A percentile compares a stretch with the other conserved stretches of the same genome.
Conservation (phyloP, 2,329 filamentous ascomycete species). For the Cladosporium sp. region DNA sequence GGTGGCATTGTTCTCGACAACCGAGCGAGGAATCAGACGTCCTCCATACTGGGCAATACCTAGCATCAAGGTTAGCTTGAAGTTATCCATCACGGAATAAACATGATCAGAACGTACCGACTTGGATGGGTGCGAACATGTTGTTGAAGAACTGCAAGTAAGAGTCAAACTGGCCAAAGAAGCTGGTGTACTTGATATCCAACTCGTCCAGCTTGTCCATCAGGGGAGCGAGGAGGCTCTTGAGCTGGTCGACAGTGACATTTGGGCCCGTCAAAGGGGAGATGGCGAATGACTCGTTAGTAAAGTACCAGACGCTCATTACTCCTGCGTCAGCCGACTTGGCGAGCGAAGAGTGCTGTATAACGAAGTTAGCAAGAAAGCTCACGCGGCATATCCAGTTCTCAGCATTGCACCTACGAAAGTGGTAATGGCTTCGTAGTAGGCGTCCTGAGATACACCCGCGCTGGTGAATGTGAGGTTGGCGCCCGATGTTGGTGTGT, state of each 20-base stretch:
- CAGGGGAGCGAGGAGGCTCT: conserved; percentile 46
- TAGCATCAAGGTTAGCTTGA: background rate
- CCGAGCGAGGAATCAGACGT: conserved; percentile 33
- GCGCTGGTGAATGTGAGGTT: conserved; percentile 39
- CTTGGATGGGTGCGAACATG: conserved; percentile 30
- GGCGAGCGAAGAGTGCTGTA: conserved; percentile 41
- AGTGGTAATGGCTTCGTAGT: conserved; percentile 48
- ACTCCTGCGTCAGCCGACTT: conserved; percentile 48
- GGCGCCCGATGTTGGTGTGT: conserved; percentile 41
- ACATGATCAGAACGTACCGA: conserved; percentile 19
- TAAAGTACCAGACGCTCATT: conserved; percentile 48
- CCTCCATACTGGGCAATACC: conserved; percentile 20
- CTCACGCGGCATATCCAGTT: too few species aligned
- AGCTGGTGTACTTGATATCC: conserved; percentile 31
- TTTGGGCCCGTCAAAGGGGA: conserved; percentile 46
- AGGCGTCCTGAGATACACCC: conserved; percentile 34
- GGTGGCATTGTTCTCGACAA: conserved; percentile 18
- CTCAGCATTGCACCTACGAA: conserved; percentile 22
- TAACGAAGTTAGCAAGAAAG: too few species aligned
- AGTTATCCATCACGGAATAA: too few species aligned
- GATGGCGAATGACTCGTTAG: conserved; percentile 48
- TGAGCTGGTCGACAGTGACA: conserved; percentile 41
- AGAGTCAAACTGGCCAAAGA: conserved; percentile 28
- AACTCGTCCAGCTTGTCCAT: conserved; percentile 36
- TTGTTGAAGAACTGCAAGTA: conserved; percentile 32